A percentile compares a stretch with the other conserved stretches of the same genome.
Conservation (phyloP, 768 basidiomycete species). For the Leccinellum rugosiceps region DNA sequence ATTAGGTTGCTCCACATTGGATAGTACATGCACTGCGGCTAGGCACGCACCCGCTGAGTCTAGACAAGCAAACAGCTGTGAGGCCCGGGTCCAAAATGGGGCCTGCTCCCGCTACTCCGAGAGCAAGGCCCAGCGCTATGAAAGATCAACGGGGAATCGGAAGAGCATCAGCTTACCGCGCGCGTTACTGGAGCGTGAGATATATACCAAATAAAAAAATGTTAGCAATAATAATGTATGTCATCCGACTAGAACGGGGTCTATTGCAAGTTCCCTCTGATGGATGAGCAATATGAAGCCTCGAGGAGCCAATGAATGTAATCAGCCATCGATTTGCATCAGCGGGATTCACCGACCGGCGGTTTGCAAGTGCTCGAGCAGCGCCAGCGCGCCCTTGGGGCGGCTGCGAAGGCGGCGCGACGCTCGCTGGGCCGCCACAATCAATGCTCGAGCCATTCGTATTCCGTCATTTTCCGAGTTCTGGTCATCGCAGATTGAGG, state of each 20-base stretch:
- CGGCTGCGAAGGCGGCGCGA: background rate
- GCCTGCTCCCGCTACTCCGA: background rate
- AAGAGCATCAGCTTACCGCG: background rate
- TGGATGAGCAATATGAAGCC: background rate
- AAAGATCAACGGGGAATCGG: background rate
- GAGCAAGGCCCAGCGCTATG: background rate
- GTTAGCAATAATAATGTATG: background rate
- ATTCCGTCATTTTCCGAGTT: background rate
- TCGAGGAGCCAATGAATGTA: background rate
- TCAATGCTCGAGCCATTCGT: background rate
- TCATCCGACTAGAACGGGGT: constrained; percentile 3
- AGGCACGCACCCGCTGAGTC: background rate
- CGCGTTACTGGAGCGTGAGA: background rate
- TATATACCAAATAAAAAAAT: background rate
- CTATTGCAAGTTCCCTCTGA: background rate
- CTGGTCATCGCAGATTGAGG: background rate
- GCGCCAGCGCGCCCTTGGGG: background rate
- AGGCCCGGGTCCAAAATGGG: too few species aligned
- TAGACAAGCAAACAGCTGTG: background rate
- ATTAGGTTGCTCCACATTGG: background rate
- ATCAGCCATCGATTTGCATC: background rate
- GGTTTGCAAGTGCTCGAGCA: background rate
- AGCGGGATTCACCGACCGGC: background rate
- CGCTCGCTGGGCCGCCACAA: background rate
- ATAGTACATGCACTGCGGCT: background rate